Evolutionary conservation across 2,329 filamentous ascomycete species (phyloP).

Genomic region (Aspergillus transmontanensis): DNA sequence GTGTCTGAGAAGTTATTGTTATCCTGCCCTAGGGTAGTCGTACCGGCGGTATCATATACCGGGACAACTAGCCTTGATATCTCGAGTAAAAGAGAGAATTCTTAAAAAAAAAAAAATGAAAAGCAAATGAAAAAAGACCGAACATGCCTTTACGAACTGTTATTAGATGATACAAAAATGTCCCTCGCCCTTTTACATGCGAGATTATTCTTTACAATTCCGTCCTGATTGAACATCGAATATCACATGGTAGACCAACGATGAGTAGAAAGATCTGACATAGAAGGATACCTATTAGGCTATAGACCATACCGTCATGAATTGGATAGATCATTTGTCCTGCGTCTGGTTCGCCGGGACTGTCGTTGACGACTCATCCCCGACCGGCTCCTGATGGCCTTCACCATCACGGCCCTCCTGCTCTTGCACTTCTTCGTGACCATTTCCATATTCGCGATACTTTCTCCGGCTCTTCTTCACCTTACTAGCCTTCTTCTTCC

Average conservation of each 20-base stretch:
- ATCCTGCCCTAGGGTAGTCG: background rate
- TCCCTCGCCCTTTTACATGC: background rate
- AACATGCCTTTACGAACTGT: slow-evolving; percentile 18
- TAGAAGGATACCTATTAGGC: background rate
- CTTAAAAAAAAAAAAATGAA: background rate
- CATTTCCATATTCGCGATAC: slow-evolving; percentile 42
- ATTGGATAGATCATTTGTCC: background rate
- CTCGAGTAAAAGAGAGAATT: slow-evolving; percentile 1
- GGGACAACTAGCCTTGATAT: background rate
- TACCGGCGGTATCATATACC: background rate
- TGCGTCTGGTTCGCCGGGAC: background rate
- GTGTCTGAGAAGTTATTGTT: background rate
- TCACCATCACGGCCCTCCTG: slow-evolving; percentile 18
- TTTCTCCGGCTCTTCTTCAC: slow-evolving; percentile 49
- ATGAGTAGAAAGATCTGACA: background rate
- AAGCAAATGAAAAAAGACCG: background rate
- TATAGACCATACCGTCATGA: background rate
- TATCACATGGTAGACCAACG: background rate
- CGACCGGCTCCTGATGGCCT: slow-evolving; percentile 2
- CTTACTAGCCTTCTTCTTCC: slow-evolving; percentile 53
- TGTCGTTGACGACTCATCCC: background rate
- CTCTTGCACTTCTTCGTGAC: slow-evolving; percentile 16
- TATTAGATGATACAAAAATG: slow-evolving; percentile 12
- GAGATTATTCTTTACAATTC: slow-evolving; percentile 7
- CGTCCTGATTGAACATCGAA: background rate